These are phyloP conservation scores for Fusarium sp. DNA, from an alignment of 2,329 filamentous ascomycete species.

Conservation along the genomic window DNA sequence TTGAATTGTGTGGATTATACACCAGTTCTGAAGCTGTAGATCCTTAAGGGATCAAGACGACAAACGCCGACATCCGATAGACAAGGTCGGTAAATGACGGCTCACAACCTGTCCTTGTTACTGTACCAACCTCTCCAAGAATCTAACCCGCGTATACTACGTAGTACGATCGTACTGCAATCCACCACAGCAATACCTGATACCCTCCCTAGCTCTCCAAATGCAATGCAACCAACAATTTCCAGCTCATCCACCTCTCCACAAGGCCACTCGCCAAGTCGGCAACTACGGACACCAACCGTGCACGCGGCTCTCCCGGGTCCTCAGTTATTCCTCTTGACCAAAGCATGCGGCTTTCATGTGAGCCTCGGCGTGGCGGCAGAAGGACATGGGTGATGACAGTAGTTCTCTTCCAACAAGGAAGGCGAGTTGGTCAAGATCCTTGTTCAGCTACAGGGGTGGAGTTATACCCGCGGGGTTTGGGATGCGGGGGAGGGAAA, in stretches of 20 bases:
- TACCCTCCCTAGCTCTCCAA: neutral
- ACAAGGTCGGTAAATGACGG: neutral
- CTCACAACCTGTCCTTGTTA: neutral
- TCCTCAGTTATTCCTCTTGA: neutral
- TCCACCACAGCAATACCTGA: neutral
- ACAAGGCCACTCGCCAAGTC: constrained; percentile 29
- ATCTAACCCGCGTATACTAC: neutral
- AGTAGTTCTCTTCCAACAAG: constrained; percentile 26
- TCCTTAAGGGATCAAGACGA: neutral
- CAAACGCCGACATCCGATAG: neutral
- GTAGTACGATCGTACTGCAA: neutral
- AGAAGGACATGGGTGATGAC: constrained; percentile 8
- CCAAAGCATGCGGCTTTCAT: constrained; percentile 11
- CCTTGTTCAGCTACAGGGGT: constrained; percentile 12
- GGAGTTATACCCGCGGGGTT: constrained; percentile 19
- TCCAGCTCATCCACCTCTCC: neutral
- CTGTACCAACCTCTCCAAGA: neutral
- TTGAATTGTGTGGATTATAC: neutral
- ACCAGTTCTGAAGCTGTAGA: neutral
- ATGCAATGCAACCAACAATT: neutral
- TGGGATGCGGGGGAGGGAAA: constrained; percentile 39
- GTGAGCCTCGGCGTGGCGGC: constrained; percentile 43
- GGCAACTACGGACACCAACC: constrained; percentile 29
- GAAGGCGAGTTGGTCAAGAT: constrained; percentile 33
- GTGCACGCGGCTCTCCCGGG: neutral